Percentiles rank a stretch among this genome's conserved stretches.
Evolutionary conservation across 768 basidiomycete genomes (phyloP).

Genomic region (Neoboletus subvelutipes): DNA sequence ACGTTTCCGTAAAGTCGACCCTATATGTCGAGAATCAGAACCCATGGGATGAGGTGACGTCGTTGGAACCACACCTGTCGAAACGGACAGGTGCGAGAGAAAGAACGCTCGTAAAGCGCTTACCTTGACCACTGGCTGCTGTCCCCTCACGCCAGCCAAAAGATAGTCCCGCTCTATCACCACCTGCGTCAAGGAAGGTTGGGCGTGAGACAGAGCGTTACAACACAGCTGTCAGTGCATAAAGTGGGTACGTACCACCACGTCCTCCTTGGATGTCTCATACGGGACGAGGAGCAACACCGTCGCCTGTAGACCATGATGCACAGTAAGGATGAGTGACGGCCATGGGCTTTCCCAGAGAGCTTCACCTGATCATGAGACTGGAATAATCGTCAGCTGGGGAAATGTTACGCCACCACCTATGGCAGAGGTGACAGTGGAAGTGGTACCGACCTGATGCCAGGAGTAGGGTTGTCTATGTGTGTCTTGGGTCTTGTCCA

Average conservation of each 20-base stretch:
- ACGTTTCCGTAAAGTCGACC: slow-evolving; percentile 73
- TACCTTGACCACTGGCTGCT: slow-evolving; percentile 73
- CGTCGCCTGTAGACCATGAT: slow-evolving; percentile 54
- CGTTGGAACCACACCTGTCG: background rate
- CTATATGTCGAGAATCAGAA: slow-evolving; percentile 35
- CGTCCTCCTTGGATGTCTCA: slow-evolving; percentile 67
- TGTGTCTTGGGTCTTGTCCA: slow-evolving; percentile 28
- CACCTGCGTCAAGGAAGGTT: slow-evolving; percentile 44
- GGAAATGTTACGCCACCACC: slow-evolving; percentile 17
- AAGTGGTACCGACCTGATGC: slow-evolving; percentile 66
- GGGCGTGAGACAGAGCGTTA: slow-evolving; percentile 2
- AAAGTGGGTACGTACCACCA: slow-evolving; percentile 49
- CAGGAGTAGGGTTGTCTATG: slow-evolving; percentile 64
- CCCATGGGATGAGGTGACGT: background rate
- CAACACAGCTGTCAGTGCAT: background rate
- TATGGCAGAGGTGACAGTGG: background rate
- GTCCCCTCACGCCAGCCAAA: slow-evolving; percentile 70
- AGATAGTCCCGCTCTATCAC: slow-evolving; percentile 69
- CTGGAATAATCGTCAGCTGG: slow-evolving; percentile 38
- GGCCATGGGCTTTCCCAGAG: slow-evolving; percentile 10
- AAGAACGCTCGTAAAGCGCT: slow-evolving; percentile 15
- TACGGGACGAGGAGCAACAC: slow-evolving; percentile 73
- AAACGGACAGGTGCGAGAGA: background rate
- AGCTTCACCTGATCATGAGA: slow-evolving; percentile 77
- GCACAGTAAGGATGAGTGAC: slow-evolving; percentile 19